Base-by-base conservation (phyloP, 305 asterid species). In the Fraxinus latifolia region DNA sequence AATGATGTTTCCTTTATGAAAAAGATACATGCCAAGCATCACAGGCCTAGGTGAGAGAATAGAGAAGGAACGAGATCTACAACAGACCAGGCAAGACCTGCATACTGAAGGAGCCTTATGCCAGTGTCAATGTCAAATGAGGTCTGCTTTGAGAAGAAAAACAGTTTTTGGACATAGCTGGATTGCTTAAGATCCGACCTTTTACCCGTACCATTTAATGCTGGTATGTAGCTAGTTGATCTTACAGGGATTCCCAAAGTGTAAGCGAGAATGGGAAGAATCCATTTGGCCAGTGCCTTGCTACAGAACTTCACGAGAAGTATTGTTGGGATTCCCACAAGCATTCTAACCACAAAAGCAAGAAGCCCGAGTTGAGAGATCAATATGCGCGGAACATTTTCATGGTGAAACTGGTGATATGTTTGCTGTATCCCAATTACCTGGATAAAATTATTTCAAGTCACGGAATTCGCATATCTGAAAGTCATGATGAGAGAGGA, bases 1-100 rank as follows among this genome's bases (percentile, higher is more conserved):
- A 78, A 82, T 1, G 4, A 32, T 17, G 2, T 44, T 50, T 78
- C 27, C 47, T 33, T 50, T 65, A 27, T 31, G 7, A 27, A 25
- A 67, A 67, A 73, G 77, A 27, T 55, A 78, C 33, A 71, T 4
- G 21, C 76, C 37, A 78, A 83, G 84, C 78, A 82, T 95, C 93
- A 95, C 84, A 96, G 87, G 83, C 94, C 89, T 21, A 93, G 79
- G 81, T 82, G 88, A 76, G 89, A 85, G 87, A 94, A 94, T 32
- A 91, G 14, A 62, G 93, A 94, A 74, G 99, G 98, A 86, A 94
- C 98, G 70, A 92, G 98, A 83, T 93, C 99, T 81, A 93, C 99
- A 31, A 93, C 97, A 3, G 97, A 93, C 97, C 98, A 96, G 19
- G 97, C 97, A 81, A 94, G 96, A 77, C 97, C 97, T 83, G 98